Evolutionary conservation across 805 yeast species (phyloP), one percentile per base, ranked within the genome.

Genomic region (Sugiyamaella floridensis): DNA sequence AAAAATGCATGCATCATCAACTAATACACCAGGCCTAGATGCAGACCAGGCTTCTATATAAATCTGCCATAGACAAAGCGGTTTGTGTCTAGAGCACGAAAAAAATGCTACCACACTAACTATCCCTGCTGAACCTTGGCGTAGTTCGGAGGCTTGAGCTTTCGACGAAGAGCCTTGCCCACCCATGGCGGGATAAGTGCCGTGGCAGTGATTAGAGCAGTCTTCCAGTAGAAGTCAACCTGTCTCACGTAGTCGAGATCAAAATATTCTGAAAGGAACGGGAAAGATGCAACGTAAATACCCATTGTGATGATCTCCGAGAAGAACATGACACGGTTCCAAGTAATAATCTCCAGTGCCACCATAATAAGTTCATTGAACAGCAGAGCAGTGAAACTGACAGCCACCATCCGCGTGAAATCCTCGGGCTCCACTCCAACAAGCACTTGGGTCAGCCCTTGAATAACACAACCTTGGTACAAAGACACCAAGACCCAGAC

Each of bases 351-450:
- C 63, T 89, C 96, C 47, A 92, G 71, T 1, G 89, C 96, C 50
- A 93, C 97, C 98, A 93, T 93, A 11, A 85, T 74, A 62, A 93
- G 74, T 70, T 95, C 99, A 65, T 90, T 92, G 57, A 87, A 70
- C 6, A 95, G 73, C 50, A 93, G 72, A 1, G 87, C 82, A 0
- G 95, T 79, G 64, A 86, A 93, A 57, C 93, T 82, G 40, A 93
- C 72, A 1, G 95, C 81, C n/a, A 95, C 98, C 86, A 93, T 79
- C 45, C 76, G 73, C 15, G 76, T 75, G 67, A 89, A 90, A 41
- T 75, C 72, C 1, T 69, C 72, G 1, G 70, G 59, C 1, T 71
- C 71, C 11, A 88, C 67, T 11, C 95, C 83, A 14, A 87, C 81
- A 59, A 92, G 83, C 4, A 76, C 55, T 66, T 93, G 98, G 1